Percentiles rank a stretch among this genome's conserved stretches.
phyloP scores from a whole-genome alignment of 768 basidiomycete species.

The Sporobolomyces roseus region DNA sequence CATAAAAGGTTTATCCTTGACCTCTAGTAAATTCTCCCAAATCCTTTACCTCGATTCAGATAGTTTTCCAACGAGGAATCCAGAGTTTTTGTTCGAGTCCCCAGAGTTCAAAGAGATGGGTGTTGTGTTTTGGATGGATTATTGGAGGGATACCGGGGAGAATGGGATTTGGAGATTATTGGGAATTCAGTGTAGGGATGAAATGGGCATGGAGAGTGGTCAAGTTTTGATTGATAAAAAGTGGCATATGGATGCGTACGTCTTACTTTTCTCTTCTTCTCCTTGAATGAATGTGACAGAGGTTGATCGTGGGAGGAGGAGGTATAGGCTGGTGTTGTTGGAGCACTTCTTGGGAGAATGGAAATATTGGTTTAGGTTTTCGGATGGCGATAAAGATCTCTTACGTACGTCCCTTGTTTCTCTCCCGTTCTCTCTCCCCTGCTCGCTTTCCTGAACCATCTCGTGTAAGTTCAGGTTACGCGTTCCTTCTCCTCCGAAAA shows the following conservation, averaged over 20 bases:
- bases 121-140: conserved; percentile 49
- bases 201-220: conserved; percentile 54
- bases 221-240: conserved; percentile 53
- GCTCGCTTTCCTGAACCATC: too few relatives aligned
- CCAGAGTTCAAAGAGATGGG: conserved; percentile 50
- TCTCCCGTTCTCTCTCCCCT: too few relatives aligned
- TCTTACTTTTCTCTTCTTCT: conserved; percentile 11
- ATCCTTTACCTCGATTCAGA: conserved; percentile 51
- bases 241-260: conserved; percentile 50
- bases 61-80: conserved; percentile 48
- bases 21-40: conserved; percentile 47
- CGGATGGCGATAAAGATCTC: conserved; percentile 53
- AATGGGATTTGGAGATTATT: conserved; percentile 51
- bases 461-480: conserved; percentile 45
- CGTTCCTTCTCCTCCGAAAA: conserved; percentile 51
- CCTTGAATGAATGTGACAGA: too few relatives aligned
- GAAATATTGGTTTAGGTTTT: conserved; percentile 51
- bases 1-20: conserved; percentile 48
- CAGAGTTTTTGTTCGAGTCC: conserved; percentile 50
- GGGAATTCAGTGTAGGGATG: conserved; percentile 52
- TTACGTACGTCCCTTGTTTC: conserved; percentile 42
- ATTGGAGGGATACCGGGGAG: conserved; percentile 51
- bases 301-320: too few relatives aligned
- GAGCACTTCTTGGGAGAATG: conserved; percentile 49
- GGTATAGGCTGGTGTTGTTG: conserved; percentile 46